phyloP scores from a whole-genome alignment of 2,329 filamentous ascomycete species.

The Cladosporium sp. region DNA sequence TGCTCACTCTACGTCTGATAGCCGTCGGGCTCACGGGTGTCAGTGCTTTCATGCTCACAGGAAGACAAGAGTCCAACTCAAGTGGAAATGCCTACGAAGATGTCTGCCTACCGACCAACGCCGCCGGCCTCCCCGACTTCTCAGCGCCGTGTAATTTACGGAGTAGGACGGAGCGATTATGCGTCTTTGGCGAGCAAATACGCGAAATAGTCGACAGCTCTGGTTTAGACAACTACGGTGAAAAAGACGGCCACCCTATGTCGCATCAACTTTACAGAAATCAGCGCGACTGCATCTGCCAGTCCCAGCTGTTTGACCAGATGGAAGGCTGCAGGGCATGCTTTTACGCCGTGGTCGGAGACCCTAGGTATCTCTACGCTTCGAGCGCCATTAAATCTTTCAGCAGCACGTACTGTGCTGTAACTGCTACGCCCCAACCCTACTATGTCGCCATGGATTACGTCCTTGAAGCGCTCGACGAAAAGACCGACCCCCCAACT shows the following conservation, averaged over 20 bases:
- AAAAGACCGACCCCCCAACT: background rate
- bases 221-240: background rate
- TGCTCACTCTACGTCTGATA: background rate
- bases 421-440: background rate
- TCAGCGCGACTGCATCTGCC: constrained; percentile 7
- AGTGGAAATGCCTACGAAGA: background rate
- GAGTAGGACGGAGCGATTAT: background rate
- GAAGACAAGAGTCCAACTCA: background rate
- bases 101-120: background rate
- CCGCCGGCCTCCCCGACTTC: background rate
- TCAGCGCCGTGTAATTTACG: background rate
- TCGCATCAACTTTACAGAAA: background rate
- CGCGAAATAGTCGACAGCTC: background rate
- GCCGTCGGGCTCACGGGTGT: background rate
- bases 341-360: background rate
- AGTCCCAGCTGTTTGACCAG: background rate
- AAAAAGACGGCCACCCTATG: background rate
- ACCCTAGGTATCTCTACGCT: background rate
- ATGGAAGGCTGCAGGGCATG: constrained; percentile 2
- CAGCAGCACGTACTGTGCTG: background rate
- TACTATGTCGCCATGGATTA: background rate
- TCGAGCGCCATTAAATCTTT: background rate
- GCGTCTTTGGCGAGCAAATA: background rate
- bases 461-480: background rate
- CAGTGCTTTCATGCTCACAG: background rate